phyloP scores from a whole-genome alignment of 2,329 filamentous ascomycete genomes.

The Arthrobotrys pseudoclavata region DNA sequence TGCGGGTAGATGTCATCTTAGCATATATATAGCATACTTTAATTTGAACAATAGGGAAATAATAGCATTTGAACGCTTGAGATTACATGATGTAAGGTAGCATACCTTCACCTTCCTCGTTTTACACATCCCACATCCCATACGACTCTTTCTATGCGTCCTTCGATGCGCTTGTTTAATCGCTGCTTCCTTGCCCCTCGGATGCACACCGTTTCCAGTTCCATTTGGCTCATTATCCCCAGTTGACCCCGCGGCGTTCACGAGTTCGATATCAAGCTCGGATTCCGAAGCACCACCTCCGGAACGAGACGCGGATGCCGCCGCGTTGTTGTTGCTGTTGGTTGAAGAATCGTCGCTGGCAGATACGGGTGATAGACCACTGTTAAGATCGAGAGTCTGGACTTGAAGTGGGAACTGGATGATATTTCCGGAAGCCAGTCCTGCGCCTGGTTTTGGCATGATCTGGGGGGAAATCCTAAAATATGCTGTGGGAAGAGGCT shows the following conservation, averaged over 20 bases:
- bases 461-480: neutral
- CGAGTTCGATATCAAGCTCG: slow-evolving; percentile 45
- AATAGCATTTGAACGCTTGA: slow-evolving; percentile 2
- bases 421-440: slow-evolving; percentile 9
- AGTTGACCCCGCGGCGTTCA: neutral
- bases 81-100: slow-evolving; percentile 15
- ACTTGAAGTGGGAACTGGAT: slow-evolving; percentile 41
- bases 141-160: slow-evolving; percentile 56
- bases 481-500: neutral
- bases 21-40: neutral
- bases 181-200: slow-evolving; percentile 39
- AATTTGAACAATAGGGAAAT: neutral
- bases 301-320: neutral
- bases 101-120: slow-evolving; percentile 58
- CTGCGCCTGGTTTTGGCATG: slow-evolving; percentile 37
- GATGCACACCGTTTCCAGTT: slow-evolving; percentile 6
- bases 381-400: slow-evolving; percentile 20
- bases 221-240: neutral
- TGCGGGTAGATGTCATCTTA: slow-evolving; percentile 1
- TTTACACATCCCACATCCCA: slow-evolving; percentile 58
- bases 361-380: slow-evolving; percentile 3
- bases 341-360: slow-evolving; percentile 1
- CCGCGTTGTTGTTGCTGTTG: neutral
- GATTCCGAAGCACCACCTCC: slow-evolving; percentile 17
- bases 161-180: slow-evolving; percentile 52